Percentiles rank a stretch among this genome's conserved stretches.
Conservation (phyloP, 2,329 filamentous ascomycete genomes). For the Plectosphaerella cucumerina region DNA sequence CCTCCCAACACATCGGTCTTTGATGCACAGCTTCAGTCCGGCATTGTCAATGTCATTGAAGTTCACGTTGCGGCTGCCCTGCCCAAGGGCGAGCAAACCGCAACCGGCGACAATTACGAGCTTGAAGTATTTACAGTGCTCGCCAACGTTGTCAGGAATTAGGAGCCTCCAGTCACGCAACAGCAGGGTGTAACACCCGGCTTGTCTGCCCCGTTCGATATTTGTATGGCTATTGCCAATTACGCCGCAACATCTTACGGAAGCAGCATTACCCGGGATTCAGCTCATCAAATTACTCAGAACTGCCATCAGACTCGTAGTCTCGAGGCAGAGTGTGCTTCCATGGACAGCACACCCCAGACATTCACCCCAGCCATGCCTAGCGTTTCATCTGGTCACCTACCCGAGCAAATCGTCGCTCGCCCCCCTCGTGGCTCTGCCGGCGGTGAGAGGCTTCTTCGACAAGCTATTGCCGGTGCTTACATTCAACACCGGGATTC, state of each 20-base stretch:
- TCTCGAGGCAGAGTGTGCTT: not conserved
- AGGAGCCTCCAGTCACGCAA: slow-evolving; percentile 8
- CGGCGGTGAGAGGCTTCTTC: too few species aligned
- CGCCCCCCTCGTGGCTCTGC: too few species aligned
- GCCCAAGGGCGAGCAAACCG: slow-evolving; percentile 52
- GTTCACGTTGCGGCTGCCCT: slow-evolving; percentile 73
- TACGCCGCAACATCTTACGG: not conserved
- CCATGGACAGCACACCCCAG: too few species aligned
- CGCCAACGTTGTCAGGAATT: slow-evolving; percentile 60
- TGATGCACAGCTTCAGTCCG: slow-evolving; percentile 66
- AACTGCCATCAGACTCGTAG: not conserved
- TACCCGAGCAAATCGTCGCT: too few species aligned
- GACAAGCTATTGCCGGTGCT: too few species aligned
- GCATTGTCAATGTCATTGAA: slow-evolving; percentile 69
- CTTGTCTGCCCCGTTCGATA: not conserved
- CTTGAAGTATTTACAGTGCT: slow-evolving; percentile 76
- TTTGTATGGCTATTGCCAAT: not conserved
- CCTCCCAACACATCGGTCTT: slow-evolving; percentile 63
- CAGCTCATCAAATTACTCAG: not conserved
- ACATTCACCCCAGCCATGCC: too few species aligned
- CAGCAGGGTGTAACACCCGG: not conserved
- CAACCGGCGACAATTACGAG: slow-evolving; percentile 61
- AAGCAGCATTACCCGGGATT: not conserved
- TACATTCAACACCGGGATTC: too few species aligned
- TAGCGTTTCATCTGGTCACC: too few species aligned